These are phyloP conservation scores for Trichocomaceae sp. DNA, from an alignment of 2,329 filamentous ascomycete species.

Conservation along the genomic window DNA sequence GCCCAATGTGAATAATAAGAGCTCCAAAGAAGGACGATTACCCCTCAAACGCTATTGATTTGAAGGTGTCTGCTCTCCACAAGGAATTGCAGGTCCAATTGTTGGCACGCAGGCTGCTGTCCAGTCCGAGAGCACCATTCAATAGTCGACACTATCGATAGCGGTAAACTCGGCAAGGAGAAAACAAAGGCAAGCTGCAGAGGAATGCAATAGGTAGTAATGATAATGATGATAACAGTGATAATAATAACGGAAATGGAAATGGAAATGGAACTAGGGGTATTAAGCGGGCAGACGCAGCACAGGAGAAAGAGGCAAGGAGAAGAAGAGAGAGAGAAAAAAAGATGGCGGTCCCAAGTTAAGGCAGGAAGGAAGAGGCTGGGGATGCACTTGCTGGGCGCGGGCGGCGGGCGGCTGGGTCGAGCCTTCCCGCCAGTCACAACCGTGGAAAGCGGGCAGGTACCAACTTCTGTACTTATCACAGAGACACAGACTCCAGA, in stretches of 20 bases:
- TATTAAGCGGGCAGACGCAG: not conserved
- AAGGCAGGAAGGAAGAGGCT: constrained; percentile 9
- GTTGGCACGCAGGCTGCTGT: not conserved
- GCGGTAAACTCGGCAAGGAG: not conserved
- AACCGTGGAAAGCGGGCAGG: not conserved
- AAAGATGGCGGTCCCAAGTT: not conserved
- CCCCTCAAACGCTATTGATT: not conserved
- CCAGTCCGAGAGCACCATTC: not conserved
- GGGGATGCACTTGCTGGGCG: constrained; percentile 12
- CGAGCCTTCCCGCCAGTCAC: constrained; percentile 14
- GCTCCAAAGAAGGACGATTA: not conserved
- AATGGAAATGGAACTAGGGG: not conserved
- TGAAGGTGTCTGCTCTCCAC: not conserved
- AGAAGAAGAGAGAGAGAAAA: not conserved
- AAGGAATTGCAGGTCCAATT: not conserved
- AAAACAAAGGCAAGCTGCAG: too few relatives aligned
- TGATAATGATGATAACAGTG: not conserved
- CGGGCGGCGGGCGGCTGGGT: constrained; percentile 13
- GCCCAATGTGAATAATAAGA: not conserved
- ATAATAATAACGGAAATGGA: too few relatives aligned
- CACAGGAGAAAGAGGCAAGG: not conserved
- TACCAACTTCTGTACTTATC: too few relatives aligned
- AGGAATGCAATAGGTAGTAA: not conserved
- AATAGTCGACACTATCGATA: not conserved
- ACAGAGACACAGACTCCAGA: too few relatives aligned